A percentile compares a stretch with the other conserved stretches of the same genome.
These are phyloP conservation scores for Mucor mucedo DNA, from an alignment of 371 early-diverging fungal genomes.

Conservation along the genomic window DNA sequence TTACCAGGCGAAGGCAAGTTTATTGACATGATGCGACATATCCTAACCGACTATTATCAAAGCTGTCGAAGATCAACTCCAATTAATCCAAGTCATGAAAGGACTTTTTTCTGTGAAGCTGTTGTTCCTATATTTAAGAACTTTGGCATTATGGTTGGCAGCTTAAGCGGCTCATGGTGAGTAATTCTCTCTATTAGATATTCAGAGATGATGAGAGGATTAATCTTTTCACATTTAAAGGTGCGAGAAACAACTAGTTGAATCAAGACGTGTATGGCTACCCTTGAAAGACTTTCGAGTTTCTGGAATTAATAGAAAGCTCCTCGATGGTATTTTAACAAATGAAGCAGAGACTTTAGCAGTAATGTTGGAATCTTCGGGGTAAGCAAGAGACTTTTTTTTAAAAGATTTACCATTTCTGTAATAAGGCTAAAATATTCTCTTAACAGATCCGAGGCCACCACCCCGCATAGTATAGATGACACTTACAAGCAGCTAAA, in stretches of 20 bases:
- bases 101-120: slow-evolving; percentile 13
- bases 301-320: slow-evolving; percentile 12
- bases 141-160: slow-evolving; percentile 14
- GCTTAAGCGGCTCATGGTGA: slow-evolving; percentile 13
- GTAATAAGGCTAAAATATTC: slow-evolving; percentile 4
- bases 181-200: slow-evolving; percentile 4
- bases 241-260: slow-evolving; percentile 16
- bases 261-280: slow-evolving; percentile 11
- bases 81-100: slow-evolving; percentile 9
- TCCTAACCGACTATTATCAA: slow-evolving; percentile 20
- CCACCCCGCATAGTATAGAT: slow-evolving; percentile 8
- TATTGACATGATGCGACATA: slow-evolving; percentile 22
- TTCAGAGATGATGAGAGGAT: slow-evolving; percentile 14
- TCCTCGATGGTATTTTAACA: slow-evolving; percentile 7
- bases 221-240: too few species aligned
- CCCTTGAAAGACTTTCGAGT: slow-evolving; percentile 15
- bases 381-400: slow-evolving; percentile 15
- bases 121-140: slow-evolving; percentile 15
- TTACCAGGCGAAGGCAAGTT: slow-evolving; percentile 15
- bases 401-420: slow-evolving; percentile 2
- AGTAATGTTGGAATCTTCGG: slow-evolving; percentile 14
- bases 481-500: slow-evolving; percentile 22
- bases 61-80: slow-evolving; percentile 15
- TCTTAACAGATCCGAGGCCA: slow-evolving; percentile 15
- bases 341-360: slow-evolving; percentile 20